These are phyloP conservation scores for Panicum hallii DNA, from an alignment of 202 grass and related monocot genomes.

Conservation along the genomic window DNA sequence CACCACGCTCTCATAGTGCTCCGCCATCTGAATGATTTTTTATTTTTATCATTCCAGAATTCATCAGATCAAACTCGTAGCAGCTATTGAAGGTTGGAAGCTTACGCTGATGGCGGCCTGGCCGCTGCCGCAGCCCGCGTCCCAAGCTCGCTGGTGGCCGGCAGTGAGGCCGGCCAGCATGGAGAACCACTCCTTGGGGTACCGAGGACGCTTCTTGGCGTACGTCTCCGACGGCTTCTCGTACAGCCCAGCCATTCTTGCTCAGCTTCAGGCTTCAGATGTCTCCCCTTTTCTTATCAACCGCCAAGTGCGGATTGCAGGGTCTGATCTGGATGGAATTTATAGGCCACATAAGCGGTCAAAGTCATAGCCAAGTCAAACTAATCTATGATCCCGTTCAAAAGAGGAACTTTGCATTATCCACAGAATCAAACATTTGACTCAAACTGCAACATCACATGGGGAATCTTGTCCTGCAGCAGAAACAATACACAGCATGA, in stretches of 20 bases:
- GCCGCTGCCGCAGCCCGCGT: constrained; percentile 78
- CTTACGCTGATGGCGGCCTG: constrained; percentile 75
- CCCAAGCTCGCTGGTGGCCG: constrained; percentile 70
- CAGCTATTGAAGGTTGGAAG: background rate
- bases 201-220: constrained; percentile 62
- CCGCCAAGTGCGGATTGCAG: constrained; percentile 29
- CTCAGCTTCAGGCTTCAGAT: constrained; percentile 4
- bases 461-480: constrained; percentile 1
- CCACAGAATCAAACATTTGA: constrained; percentile 7
- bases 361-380: constrained; percentile 44
- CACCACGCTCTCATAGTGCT: constrained; percentile 71
- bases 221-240: constrained; percentile 64
- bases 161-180: constrained; percentile 67
- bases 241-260: constrained; percentile 66
- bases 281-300: background rate
- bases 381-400: constrained; percentile 21
- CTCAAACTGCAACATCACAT: constrained; percentile 14
- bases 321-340: constrained; percentile 36
- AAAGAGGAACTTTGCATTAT: constrained; percentile 28
- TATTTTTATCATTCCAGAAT: background rate
- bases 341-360: constrained; percentile 32
- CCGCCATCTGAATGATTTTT: constrained; percentile 50
- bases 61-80: background rate
- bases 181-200: constrained; percentile 78
- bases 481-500: constrained; percentile 1